Evolutionary conservation across 768 basidiomycete species (phyloP).

Genomic region (Boletus subparvulus): DNA sequence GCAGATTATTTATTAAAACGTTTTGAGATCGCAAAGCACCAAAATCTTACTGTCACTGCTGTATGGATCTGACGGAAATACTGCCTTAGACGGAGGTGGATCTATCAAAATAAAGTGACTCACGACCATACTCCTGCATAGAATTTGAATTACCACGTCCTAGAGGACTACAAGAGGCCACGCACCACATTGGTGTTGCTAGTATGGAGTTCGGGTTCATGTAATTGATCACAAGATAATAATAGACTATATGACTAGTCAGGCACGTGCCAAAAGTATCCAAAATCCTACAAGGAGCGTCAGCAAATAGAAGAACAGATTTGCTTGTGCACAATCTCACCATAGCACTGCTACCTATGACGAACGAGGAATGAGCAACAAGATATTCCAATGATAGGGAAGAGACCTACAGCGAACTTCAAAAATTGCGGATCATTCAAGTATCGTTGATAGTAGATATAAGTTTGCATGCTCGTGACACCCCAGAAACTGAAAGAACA

Average conservation of each 20-base stretch:
- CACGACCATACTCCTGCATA: constrained; percentile 51
- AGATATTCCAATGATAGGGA: background rate
- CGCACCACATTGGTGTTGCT: constrained; percentile 44
- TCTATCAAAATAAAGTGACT: constrained; percentile 18
- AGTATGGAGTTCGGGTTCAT: constrained; percentile 44
- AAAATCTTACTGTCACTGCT: constrained; percentile 46
- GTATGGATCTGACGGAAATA: constrained; percentile 46
- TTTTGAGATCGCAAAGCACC: background rate
- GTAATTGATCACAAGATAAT: constrained; percentile 57
- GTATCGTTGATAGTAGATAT: constrained; percentile 45
- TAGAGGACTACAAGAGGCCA: background rate
- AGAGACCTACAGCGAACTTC: constrained; percentile 39
- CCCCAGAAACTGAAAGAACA: constrained; percentile 49
- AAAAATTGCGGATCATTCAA: constrained; percentile 34
- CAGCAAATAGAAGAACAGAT: background rate
- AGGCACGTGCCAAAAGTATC: constrained; percentile 58
- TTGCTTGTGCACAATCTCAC: background rate
- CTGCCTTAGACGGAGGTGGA: background rate
- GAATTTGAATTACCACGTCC: background rate
- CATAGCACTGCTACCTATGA: constrained; percentile 26
- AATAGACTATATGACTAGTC: constrained; percentile 55
- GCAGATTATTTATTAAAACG: background rate
- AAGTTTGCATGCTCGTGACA: constrained; percentile 54
- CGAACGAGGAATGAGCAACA: constrained; percentile 38
- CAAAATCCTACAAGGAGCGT: constrained; percentile 32